Percentiles rank a stretch among this genome's conserved stretches.
phyloP scores from a whole-genome alignment of 345 rosid genomes.

The Adansonia digitata region DNA sequence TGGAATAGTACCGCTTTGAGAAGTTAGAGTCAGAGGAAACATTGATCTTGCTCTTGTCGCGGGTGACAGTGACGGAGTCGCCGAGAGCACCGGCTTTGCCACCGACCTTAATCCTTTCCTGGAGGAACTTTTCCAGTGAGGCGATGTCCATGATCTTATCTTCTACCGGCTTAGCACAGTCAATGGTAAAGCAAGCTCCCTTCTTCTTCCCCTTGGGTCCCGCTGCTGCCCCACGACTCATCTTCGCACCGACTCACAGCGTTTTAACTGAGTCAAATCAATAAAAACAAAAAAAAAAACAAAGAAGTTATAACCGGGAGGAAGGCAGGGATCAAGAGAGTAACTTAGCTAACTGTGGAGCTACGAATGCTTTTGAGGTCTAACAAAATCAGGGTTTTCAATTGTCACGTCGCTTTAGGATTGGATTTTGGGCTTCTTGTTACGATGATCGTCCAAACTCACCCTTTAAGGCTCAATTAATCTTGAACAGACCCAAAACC shows the following conservation, averaged over 20 bases:
- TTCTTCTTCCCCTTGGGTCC: conserved; percentile 50
- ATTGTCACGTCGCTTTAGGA: background rate
- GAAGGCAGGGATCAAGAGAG: background rate
- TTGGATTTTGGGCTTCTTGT: background rate
- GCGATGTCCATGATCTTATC: too few relatives aligned
- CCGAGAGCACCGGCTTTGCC: too few relatives aligned
- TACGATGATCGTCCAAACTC: background rate
- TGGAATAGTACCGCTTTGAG: too few relatives aligned
- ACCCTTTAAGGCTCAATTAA: background rate
- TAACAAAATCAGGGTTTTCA: background rate
- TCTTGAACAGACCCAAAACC: background rate
- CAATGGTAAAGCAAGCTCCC: conserved; percentile 46
- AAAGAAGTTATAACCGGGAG: background rate
- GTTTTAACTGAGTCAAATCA: background rate
- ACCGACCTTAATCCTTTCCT: conserved; percentile 74
- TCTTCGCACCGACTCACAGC: background rate
- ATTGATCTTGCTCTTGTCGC: conserved; percentile 46
- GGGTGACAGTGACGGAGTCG: too few relatives aligned
- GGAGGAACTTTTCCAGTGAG: conserved; percentile 79
- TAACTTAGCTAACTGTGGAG: too few relatives aligned
- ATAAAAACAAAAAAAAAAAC: background rate
- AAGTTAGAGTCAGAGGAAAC: conserved; percentile 49
- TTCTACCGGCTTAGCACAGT: conserved; percentile 71
- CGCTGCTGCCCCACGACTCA: conserved; percentile 13
- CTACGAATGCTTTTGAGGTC: too few relatives aligned